Evolutionary conservation across 305 asterid genomes (phyloP).

Genomic region (Monarda citriodora): DNA sequence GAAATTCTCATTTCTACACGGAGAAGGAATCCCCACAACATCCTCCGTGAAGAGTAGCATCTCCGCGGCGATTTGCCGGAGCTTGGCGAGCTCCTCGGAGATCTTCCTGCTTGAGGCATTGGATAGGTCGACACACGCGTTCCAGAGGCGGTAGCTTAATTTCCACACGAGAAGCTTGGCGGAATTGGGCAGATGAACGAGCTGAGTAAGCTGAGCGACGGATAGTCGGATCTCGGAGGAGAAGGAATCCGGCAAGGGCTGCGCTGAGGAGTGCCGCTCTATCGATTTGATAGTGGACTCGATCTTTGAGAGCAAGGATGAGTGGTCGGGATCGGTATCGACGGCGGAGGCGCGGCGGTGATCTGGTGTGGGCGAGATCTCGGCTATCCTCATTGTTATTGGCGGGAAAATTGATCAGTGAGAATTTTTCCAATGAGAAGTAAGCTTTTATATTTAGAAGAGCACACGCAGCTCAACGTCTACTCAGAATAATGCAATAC

Average conservation of each 20-base stretch:
- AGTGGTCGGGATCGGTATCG: constrained; percentile 32
- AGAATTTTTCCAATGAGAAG: constrained; percentile 14
- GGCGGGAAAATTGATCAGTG: constrained; percentile 29
- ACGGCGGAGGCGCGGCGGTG: constrained; percentile 43
- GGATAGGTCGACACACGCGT: constrained; percentile 84
- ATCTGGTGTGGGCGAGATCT: constrained; percentile 71
- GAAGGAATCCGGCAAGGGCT: constrained; percentile 59
- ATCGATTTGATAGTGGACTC: constrained; percentile 67
- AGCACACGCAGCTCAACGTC: no score
- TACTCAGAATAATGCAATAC: no score
- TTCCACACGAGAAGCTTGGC: constrained; percentile 78
- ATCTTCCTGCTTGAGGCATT: constrained; percentile 51
- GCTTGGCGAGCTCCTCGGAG: constrained; percentile 74
- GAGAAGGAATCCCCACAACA: constrained; percentile 79
- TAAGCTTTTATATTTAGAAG: no score
- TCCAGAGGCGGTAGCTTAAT: constrained; percentile 96
- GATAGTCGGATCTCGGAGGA: constrained; percentile 56
- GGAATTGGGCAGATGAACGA: constrained; percentile 74
- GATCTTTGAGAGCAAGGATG: constrained; percentile 50
- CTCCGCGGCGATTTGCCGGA: constrained; percentile 88
- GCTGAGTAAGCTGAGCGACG: constrained; percentile 52
- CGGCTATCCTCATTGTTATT: constrained; percentile 70
- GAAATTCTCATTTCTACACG: no score
- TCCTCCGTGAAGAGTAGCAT: constrained; percentile 64
- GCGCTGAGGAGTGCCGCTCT: constrained; percentile 52